These are phyloP conservation scores for Ganoderma resinaceum DNA, from an alignment of 1,284 basidiomycete species.

Conservation along the genomic window DNA sequence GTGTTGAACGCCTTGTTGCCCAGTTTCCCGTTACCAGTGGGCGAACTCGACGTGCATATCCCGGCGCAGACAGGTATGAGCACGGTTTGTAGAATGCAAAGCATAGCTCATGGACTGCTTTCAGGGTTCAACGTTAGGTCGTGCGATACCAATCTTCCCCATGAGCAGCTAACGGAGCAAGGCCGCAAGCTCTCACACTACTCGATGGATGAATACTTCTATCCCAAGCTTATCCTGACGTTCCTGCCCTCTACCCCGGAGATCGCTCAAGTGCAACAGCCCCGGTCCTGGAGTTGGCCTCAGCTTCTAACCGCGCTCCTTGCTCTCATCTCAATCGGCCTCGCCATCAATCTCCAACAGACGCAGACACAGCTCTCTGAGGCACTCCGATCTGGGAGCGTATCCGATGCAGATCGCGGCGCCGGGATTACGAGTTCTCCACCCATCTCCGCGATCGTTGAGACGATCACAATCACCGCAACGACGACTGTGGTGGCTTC, in stretches of 20 bases:
- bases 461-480: conserved; percentile 34
- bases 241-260: conserved; percentile 19
- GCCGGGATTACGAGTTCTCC: conserved; percentile 8
- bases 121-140: conserved; percentile 51
- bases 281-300: conserved; percentile 13
- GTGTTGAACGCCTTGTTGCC: conserved; percentile 64
- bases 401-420: conserved; percentile 7
- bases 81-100: neutral
- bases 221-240: conserved; percentile 50
- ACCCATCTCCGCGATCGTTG: conserved; percentile 14
- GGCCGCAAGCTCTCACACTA: conserved; percentile 57
- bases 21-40: conserved; percentile 70
- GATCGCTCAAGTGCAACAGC: neutral
- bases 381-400: conserved; percentile 17
- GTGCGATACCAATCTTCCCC: conserved; percentile 55
- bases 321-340: conserved; percentile 17
- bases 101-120: conserved; percentile 6
- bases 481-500: conserved; percentile 22
- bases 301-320: conserved; percentile 21
- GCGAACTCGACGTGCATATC: conserved; percentile 66
- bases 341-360: conserved; percentile 27
- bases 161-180: conserved; percentile 46
- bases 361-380: conserved; percentile 20
- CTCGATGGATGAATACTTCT: conserved; percentile 61
- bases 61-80: conserved; percentile 58